A percentile compares a stretch with the other conserved stretches of the same genome.
phyloP scores from a whole-genome alignment of 495 filamentous ascomycete species.

The Penicillium subrubescens region DNA sequence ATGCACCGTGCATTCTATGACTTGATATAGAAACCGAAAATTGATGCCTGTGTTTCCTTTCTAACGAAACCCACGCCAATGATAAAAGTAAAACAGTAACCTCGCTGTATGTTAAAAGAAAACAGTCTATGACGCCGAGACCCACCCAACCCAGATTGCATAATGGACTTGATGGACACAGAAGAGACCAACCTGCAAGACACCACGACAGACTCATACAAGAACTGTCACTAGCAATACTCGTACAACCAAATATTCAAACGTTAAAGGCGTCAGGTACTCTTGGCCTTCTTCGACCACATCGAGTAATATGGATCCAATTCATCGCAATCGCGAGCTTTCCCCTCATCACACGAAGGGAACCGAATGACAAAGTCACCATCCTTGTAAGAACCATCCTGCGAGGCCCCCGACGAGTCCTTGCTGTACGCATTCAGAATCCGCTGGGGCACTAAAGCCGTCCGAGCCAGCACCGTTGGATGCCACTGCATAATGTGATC shows the following conservation, averaged over 20 bases:
- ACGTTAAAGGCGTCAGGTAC: slow-evolving; percentile 1
- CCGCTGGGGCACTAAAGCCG: slow-evolving; percentile 83
- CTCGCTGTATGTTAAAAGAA: slow-evolving; percentile 20
- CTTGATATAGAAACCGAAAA: slow-evolving; percentile 22
- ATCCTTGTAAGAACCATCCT: slow-evolving; percentile 59
- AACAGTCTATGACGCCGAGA: slow-evolving; percentile 6
- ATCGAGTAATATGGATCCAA: slow-evolving; percentile 56
- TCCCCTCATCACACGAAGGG: slow-evolving; percentile 62
- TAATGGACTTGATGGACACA: neutral
- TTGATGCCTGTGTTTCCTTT: slow-evolving; percentile 21
- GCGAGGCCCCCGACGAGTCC: slow-evolving; percentile 44
- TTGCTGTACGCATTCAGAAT: slow-evolving; percentile 75
- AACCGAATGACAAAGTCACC: slow-evolving; percentile 86
- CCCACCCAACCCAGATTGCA: slow-evolving; percentile 6
- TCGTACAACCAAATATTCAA: neutral
- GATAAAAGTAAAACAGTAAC: slow-evolving; percentile 5
- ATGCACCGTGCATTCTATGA: slow-evolving; percentile 21
- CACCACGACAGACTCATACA: neutral
- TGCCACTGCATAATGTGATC: slow-evolving; percentile 97
- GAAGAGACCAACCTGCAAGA: neutral
- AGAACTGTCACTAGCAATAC: neutral
- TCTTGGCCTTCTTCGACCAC: slow-evolving; percentile 44
- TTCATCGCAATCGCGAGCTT: slow-evolving; percentile 68
- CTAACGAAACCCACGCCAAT: slow-evolving; percentile 14
- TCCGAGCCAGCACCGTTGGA: slow-evolving; percentile 88